Conservation (phyloP, 345 rosid species). For the Sisymbrium altissimum region DNA sequence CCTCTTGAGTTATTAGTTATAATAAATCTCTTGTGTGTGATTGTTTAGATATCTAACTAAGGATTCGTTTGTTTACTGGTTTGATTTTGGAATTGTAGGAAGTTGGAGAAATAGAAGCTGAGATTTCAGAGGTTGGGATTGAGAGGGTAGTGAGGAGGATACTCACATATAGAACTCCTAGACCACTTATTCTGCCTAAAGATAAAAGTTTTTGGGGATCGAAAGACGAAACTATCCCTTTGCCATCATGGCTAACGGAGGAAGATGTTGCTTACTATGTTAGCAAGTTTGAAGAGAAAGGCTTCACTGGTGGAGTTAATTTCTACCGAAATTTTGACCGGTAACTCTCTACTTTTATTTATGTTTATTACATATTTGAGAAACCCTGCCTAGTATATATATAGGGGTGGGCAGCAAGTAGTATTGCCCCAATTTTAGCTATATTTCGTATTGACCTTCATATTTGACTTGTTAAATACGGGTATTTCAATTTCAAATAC, state of each 20-base stretch:
- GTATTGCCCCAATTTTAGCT: not conserved
- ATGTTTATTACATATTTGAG: no score
- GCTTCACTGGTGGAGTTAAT: conserved; percentile 29
- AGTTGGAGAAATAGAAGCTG: conserved; percentile 28
- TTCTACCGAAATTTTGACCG: conserved; percentile 32
- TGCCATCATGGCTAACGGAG: conserved; percentile 31
- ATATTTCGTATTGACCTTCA: no score
- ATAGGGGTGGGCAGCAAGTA: not conserved
- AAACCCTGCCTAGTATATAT: not conserved
- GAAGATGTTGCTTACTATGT: conserved; percentile 32
- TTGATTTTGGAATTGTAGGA: conserved; percentile 17
- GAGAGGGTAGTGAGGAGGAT: conserved; percentile 25
- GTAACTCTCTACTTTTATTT: not conserved
- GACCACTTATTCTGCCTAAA: conserved; percentile 18
- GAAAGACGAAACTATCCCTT: conserved; percentile 6
- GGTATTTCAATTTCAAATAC: no score
- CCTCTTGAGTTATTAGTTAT: no score
- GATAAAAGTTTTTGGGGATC: conserved; percentile 32
- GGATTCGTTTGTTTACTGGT: not conserved
- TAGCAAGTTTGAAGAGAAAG: conserved; percentile 29
- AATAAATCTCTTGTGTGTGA: not conserved
- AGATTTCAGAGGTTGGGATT: conserved; percentile 26
- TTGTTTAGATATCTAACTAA: not conserved
- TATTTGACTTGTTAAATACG: no score
- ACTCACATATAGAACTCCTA: conserved; percentile 21